These are phyloP conservation scores for Chaetoscypha palmicola DNA, from an alignment of 2,329 filamentous ascomycete species.

Conservation along the genomic window DNA sequence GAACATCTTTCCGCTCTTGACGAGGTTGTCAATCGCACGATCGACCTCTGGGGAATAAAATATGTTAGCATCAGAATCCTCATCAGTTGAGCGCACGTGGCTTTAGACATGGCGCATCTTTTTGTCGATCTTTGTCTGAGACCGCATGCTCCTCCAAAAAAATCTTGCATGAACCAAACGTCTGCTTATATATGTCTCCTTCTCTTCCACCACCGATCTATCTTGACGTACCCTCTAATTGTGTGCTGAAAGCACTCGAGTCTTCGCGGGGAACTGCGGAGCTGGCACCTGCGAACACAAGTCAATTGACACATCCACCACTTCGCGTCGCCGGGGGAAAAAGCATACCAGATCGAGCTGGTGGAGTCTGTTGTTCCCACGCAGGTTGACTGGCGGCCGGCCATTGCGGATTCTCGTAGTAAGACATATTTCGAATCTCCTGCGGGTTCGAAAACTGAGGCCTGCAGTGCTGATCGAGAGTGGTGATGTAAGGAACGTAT, in stretches of 20 bases:
- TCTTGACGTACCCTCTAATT: slow-evolving; percentile 73
- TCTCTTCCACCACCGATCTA: slow-evolving; percentile 4
- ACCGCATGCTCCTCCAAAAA: slow-evolving; percentile 7
- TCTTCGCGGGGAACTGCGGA: slow-evolving; percentile 71
- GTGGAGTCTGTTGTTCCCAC: slow-evolving; percentile 67
- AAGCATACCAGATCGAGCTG: slow-evolving; percentile 61
- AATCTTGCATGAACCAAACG: slow-evolving; percentile 10
- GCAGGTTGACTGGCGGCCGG: slow-evolving; percentile 54
- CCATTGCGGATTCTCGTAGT: slow-evolving; percentile 63
- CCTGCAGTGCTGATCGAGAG: slow-evolving; percentile 26
- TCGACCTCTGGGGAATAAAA: slow-evolving; percentile 70
- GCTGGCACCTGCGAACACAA: slow-evolving; percentile 55
- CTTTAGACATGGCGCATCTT: slow-evolving; percentile 6
- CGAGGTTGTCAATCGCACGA: slow-evolving; percentile 86
- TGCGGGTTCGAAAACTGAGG: slow-evolving; percentile 30
- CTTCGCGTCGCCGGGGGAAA: slow-evolving; percentile 4
- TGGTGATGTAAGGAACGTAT: slow-evolving; percentile 29
- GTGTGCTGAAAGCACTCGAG: slow-evolving; percentile 69
- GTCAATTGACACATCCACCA: slow-evolving; percentile 21
- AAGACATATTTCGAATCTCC: slow-evolving; percentile 47
- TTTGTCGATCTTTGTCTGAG: background rate
- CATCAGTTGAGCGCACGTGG: slow-evolving; percentile 6
- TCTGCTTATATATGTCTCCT: background rate
- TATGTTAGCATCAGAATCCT: slow-evolving; percentile 15
- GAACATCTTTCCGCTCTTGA: slow-evolving; percentile 95